Base-by-base conservation (phyloP, 1,284 basidiomycete species). In the Sanguinoderma infundibulare region DNA sequence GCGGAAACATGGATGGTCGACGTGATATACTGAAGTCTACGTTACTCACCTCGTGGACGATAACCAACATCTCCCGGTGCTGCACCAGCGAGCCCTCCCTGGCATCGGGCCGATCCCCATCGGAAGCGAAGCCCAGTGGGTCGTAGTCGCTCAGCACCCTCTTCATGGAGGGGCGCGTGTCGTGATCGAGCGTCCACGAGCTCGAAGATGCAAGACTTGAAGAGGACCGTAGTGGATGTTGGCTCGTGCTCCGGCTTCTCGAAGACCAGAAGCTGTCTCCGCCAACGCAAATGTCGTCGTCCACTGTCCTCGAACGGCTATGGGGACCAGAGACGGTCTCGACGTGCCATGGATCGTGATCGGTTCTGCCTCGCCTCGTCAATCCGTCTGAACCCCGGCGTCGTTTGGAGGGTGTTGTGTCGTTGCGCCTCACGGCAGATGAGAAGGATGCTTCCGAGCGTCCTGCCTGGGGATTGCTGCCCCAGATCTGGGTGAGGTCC, bases 31-130 rank as follows among this genome's bases (percentile, higher is more conserved):
- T 39, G 10, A n/a, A 7, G 10, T 24, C 20, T 14, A 20, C 5
- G 49, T 7, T 30, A 49, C 65, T 64, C 65, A 86, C 86, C 73
- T 85, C 75, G 69, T 88, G 86, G 3, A 86, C 79, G 42, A 87
- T 74, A 20, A 87, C 85, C 24, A 82, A 75, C 69, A 73, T 81
- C 71, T 83, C 79, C 49, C 77, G 74, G 20, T 70, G 73, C 50
- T 63, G 65, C 55, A 55, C 57, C 47, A 62, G 15, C 5, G 55
- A 60, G 34, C 50, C 47, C 26, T 40, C 51, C n/a, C 42, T 30
- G n/a, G 14, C 17, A 36, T 24, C 44, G 7, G 2, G 39, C 17
- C 6, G 24, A 32, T 26, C 46, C 22, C 14, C 9, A 38, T 34
- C 30, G 8, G 44, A 22, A 56, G 28, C 57, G 14, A 39, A 26